Evolutionary conservation across 2,329 filamentous ascomycete genomes (phyloP).

Genomic region (Colletotrichum salicis): DNA sequence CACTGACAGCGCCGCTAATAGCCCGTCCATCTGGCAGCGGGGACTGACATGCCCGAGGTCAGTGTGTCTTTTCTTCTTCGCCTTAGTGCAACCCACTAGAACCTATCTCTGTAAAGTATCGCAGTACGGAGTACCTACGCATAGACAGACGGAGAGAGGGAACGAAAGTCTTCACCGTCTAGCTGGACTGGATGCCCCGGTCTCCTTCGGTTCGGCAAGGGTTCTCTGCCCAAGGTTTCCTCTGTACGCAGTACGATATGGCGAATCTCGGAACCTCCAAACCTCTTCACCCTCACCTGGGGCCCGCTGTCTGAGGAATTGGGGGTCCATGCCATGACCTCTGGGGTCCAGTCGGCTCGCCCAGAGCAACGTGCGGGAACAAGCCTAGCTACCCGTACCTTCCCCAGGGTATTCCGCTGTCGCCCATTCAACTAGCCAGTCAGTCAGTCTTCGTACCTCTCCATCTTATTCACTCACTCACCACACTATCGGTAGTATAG

Average conservation of each 20-base stretch:
- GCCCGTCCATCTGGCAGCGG: neutral
- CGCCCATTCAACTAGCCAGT: no score
- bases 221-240: neutral
- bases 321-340: slow-evolving; percentile 15
- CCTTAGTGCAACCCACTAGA: neutral
- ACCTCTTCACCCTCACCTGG: neutral
- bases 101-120: neutral
- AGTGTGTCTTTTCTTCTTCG: neutral
- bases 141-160: neutral
- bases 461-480: no score
- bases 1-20: slow-evolving; percentile 16
- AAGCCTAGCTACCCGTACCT: neutral
- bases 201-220: neutral
- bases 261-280: neutral
- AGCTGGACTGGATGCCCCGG: neutral
- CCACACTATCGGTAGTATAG: neutral
- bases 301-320: neutral
- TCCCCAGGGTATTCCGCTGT: no score
- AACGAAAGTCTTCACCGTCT: neutral
- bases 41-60: slow-evolving; percentile 2
- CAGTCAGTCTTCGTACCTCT: no score
- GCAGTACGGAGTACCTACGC: neutral
- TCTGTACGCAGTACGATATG: neutral
- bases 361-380: neutral
- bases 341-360: slow-evolving; percentile 15